A percentile compares a stretch with the other conserved stretches of the same genome.
These are phyloP conservation scores for Moesziomyces sp. DNA, from an alignment of 1,284 basidiomycete species.

Conservation along the genomic window DNA sequence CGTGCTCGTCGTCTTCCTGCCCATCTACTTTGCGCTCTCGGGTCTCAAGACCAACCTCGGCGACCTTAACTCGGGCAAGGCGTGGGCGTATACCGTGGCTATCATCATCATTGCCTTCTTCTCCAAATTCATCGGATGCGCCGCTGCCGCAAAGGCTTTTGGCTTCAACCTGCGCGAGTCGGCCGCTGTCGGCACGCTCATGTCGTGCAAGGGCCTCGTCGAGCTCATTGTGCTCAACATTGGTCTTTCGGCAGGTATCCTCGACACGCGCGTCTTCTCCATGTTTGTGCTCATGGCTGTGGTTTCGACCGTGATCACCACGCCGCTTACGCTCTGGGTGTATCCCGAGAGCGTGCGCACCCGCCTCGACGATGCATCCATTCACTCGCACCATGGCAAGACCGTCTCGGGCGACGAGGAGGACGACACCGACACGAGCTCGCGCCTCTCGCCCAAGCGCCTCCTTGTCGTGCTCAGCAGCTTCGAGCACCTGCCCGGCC, in stretches of 20 bases:
- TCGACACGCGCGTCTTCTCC: conserved; percentile 75
- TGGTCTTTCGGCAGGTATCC: conserved; percentile 81
- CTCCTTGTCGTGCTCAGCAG: conserved; percentile 90
- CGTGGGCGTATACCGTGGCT: conserved; percentile 87
- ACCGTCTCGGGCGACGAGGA: conserved; percentile 25
- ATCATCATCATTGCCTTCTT: conserved; percentile 83
- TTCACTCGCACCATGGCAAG: conserved; percentile 36
- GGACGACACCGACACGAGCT: conserved; percentile 21
- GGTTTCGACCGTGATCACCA: conserved; percentile 86
- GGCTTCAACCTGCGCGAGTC: conserved; percentile 83
- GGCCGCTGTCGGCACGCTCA: conserved; percentile 85
- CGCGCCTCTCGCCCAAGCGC: conserved; percentile 64
- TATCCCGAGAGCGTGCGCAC: conserved; percentile 73
- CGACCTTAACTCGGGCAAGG: conserved; percentile 68
- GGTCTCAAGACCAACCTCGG: conserved; percentile 86
- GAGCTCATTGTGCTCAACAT: conserved; percentile 89
- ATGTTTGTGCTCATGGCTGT: conserved; percentile 94
- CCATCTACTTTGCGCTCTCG: conserved; percentile 84
- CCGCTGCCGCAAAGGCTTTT: conserved; percentile 74
- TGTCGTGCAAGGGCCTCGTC: conserved; percentile 88
- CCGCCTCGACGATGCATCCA: conserved; percentile 32
- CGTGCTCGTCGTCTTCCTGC: conserved; percentile 75
- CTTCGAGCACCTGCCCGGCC: conserved; percentile 80
- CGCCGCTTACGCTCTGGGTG: conserved; percentile 80
- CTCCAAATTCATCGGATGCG: conserved; percentile 75